Evolutionary conservation across 768 basidiomycete genomes (phyloP).

Genomic region (Lentinula sp.): DNA sequence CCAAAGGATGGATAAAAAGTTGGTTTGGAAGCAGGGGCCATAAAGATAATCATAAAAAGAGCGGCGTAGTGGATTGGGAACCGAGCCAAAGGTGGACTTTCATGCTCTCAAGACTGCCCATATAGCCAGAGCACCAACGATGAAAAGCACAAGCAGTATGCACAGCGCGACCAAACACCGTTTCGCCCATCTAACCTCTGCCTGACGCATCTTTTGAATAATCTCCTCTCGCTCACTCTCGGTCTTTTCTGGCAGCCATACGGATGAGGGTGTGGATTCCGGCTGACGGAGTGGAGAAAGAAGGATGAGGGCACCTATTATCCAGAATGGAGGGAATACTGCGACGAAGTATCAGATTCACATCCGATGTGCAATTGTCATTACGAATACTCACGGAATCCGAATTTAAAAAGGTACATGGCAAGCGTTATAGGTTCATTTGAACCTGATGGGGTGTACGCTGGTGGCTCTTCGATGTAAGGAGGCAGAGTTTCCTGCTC

Average conservation of each 20-base stretch:
- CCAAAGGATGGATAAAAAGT: neutral
- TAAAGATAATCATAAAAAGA: neutral
- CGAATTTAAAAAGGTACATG: slow-evolving; percentile 39
- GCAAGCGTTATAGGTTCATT: slow-evolving; percentile 5
- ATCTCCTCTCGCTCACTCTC: slow-evolving; percentile 21
- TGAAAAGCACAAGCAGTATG: neutral
- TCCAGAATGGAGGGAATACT: slow-evolving; percentile 49
- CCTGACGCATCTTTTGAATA: slow-evolving; percentile 16
- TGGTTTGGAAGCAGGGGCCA: neutral
- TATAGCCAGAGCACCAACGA: neutral
- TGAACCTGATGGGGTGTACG: slow-evolving; percentile 1
- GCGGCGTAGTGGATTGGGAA: neutral
- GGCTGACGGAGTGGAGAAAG: slow-evolving; percentile 34
- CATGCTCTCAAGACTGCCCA: slow-evolving; percentile 1
- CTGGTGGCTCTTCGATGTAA: slow-evolving; percentile 6
- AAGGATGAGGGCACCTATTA: slow-evolving; percentile 33
- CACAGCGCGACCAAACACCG: neutral
- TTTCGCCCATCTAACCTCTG: slow-evolving; percentile 5
- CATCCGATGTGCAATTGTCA: neutral
- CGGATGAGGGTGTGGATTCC: slow-evolving; percentile 7
- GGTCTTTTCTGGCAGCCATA: slow-evolving; percentile 26
- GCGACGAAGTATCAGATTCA: neutral
- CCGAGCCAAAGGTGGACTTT: neutral
- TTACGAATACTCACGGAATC: slow-evolving; percentile 34
- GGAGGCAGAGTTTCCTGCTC: slow-evolving; percentile 1